A percentile compares a stretch with the other conserved stretches of the same genome.
phyloP scores from a whole-genome alignment of 345 rosid genomes.

The Syzygium aromaticum region DNA sequence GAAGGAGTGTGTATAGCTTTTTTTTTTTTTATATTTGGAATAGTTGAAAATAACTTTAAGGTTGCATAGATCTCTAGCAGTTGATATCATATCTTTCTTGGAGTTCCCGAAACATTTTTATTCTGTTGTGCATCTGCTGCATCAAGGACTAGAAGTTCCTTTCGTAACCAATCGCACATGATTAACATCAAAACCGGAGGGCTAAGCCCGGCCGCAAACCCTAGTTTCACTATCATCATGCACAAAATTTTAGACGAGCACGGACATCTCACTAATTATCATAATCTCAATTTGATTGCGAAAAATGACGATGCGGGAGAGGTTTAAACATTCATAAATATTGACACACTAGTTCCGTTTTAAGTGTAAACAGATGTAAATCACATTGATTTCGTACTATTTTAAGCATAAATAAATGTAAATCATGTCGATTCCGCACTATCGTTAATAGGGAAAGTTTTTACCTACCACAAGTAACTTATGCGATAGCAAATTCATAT shows the following conservation, averaged over 20 bases:
- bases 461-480: neutral
- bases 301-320: neutral
- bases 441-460: neutral
- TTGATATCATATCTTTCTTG: neutral
- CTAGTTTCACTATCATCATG: neutral
- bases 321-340: too few species aligned
- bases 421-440: neutral
- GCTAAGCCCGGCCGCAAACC: neutral
- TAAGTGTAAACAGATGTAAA: neutral
- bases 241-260: neutral
- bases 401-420: neutral
- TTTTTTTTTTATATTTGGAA: neutral
- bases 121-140: neutral
- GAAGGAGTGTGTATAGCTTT: neutral
- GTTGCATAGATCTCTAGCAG: neutral
- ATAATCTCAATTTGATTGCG: neutral
- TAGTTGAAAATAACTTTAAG: neutral
- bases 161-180: neutral
- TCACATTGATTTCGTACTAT: neutral
- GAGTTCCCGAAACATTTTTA: neutral
- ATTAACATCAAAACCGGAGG: neutral
- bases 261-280: neutral
- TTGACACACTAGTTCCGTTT: too few species aligned
- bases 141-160: neutral
- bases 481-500: neutral